Percentiles rank a stretch among this genome's conserved stretches.
Evolutionary conservation across 306 rosid genomes (phyloP).

Genomic region (Cyamopsis tetragonoloba): DNA sequence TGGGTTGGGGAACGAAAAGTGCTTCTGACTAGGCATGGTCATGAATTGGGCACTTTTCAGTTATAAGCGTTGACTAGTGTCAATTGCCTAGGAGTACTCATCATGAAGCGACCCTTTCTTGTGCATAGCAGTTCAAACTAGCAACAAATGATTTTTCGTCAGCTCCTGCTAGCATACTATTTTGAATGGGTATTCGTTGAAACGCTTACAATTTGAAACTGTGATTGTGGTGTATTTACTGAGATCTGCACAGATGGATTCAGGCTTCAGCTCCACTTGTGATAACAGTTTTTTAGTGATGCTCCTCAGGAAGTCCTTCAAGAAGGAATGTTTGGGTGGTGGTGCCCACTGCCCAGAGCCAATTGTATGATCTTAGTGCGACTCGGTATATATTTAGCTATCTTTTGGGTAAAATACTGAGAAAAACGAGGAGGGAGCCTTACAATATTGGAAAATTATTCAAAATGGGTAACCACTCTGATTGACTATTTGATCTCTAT

Average conservation of each 20-base stretch:
- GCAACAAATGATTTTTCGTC: constrained; percentile 7
- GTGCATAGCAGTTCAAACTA: constrained; percentile 15
- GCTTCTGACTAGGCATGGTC: constrained; percentile 60
- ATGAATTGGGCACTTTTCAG: constrained; percentile 62
- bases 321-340: neutral
- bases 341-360: neutral
- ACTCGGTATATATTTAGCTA: constrained; percentile 1
- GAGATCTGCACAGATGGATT: constrained; percentile 7
- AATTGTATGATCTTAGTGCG: neutral
- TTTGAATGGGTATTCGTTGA: constrained; percentile 3
- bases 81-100: neutral
- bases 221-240: constrained; percentile 7
- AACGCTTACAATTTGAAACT: neutral
- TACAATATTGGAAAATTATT: neutral
- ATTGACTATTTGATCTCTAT: constrained; percentile 15
- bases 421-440: neutral
- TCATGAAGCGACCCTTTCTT: constrained; percentile 8
- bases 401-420: neutral
- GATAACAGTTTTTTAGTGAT: neutral
- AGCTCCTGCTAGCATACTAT: constrained; percentile 1
- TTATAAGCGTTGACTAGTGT: constrained; percentile 24
- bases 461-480: neutral
- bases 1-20: constrained; percentile 71
- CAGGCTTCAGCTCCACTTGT: neutral
- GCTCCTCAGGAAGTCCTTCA: neutral